Evolutionary conservation across 1,284 basidiomycete species (phyloP).

Genomic region (Marasmius oreades): DNA sequence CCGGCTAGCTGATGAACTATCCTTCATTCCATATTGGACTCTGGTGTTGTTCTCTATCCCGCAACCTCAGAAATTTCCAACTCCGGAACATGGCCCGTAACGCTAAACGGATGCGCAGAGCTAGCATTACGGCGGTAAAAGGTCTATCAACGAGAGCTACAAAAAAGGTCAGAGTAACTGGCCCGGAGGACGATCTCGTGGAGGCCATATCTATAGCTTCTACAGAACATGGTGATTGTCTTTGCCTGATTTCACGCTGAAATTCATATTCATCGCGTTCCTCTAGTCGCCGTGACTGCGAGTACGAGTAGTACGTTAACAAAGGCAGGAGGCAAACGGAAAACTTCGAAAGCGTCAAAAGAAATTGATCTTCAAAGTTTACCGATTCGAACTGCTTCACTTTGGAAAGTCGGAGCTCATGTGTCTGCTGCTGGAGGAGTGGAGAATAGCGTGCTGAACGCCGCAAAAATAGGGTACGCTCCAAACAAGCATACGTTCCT

Average conservation of each 20-base stretch:
- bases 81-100: too few relatives aligned
- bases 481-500: background rate
- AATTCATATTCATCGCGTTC: background rate
- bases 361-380: slow-evolving; percentile 8
- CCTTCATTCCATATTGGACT: too few relatives aligned
- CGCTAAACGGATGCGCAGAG: too few relatives aligned
- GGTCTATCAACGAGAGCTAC: background rate
- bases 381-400: slow-evolving; percentile 30
- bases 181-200: background rate
- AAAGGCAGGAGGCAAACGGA: background rate
- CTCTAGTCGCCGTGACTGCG: background rate
- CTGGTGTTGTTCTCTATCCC: too few relatives aligned
- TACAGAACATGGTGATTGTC: too few relatives aligned
- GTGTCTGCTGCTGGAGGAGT: slow-evolving; percentile 79
- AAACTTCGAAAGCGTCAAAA: background rate
- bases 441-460: slow-evolving; percentile 71
- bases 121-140: too few relatives aligned
- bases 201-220: too few relatives aligned
- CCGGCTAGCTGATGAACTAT: too few relatives aligned
- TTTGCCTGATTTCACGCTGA: too few relatives aligned
- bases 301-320: background rate
- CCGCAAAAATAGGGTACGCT: slow-evolving; percentile 63
- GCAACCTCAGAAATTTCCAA: too few relatives aligned
- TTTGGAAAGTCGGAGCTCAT: slow-evolving; percentile 79
- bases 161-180: background rate